phyloP scores from a whole-genome alignment of 129 eudicot genomes.

The Centella asiatica region DNA sequence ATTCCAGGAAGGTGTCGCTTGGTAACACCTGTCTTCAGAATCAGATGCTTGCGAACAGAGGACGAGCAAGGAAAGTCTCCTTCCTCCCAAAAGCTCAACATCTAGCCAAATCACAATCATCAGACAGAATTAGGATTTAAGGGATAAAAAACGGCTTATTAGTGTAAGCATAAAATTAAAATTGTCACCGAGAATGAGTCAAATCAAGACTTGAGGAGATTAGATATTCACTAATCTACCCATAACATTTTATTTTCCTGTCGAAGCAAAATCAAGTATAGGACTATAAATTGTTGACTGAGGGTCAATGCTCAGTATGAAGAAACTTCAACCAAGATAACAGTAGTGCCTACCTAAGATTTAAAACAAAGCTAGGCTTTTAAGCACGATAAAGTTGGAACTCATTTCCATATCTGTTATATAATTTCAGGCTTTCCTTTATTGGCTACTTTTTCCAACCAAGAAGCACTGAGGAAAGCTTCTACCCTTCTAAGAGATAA shows the following conservation, averaged over 20 bases:
- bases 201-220: not conserved
- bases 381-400: not conserved
- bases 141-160: too few relatives aligned
- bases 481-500: not conserved
- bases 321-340: not conserved
- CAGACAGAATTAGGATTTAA: not conserved
- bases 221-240: not conserved
- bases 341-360: not conserved
- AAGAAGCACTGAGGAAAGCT: not conserved
- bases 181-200: not conserved
- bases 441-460: not conserved
- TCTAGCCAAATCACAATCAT: not conserved
- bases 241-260: too few relatives aligned
- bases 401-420: not conserved
- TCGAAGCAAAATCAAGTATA: not conserved
- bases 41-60: conserved; percentile 1
- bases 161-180: not conserved
- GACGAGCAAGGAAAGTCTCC: conserved; percentile 5
- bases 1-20: conserved; percentile 19
- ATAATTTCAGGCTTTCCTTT: not conserved
- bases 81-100: conserved; percentile 1
- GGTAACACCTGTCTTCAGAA: conserved; percentile 1
- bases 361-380: not conserved
- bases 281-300: not conserved
- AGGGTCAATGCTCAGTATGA: not conserved